phyloP scores from a whole-genome alignment of 2,329 filamentous ascomycete genomes.

The Alternaria ethzedia region DNA sequence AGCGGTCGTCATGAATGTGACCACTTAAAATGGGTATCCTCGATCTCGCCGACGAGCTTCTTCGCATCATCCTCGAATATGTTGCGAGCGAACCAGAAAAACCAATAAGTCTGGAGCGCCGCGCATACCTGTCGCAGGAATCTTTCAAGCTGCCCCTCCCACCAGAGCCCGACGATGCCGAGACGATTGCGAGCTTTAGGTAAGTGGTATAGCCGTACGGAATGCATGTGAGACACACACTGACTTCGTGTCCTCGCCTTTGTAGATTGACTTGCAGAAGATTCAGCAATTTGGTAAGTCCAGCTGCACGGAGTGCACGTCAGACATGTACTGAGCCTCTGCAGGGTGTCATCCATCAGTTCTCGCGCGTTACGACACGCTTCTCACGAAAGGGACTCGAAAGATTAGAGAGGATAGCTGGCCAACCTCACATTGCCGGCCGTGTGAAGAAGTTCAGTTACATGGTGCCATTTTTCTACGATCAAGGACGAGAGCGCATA shows the following conservation, averaged over 20 bases:
- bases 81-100: slow-evolving; percentile 60
- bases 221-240: not conserved
- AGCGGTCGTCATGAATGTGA: slow-evolving; percentile 37
- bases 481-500: slow-evolving; percentile 53
- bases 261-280: slow-evolving; percentile 45
- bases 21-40: slow-evolving; percentile 45
- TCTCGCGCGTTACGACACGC: slow-evolving; percentile 58
- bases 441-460: slow-evolving; percentile 67
- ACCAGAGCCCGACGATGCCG: slow-evolving; percentile 51
- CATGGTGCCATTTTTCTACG: slow-evolving; percentile 65
- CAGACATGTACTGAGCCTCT: slow-evolving; percentile 29
- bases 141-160: slow-evolving; percentile 56
- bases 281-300: slow-evolving; percentile 35
- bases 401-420: slow-evolving; percentile 57
- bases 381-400: slow-evolving; percentile 59
- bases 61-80: slow-evolving; percentile 59
- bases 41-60: slow-evolving; percentile 57
- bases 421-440: slow-evolving; percentile 57
- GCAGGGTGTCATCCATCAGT: slow-evolving; percentile 57
- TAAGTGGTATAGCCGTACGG: not conserved
- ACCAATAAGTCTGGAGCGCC: slow-evolving; percentile 57
- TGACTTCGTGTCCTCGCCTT: not conserved
- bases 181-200: slow-evolving; percentile 54
- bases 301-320: not conserved
- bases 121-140: slow-evolving; percentile 60